Base-by-base conservation (phyloP, 345 rosid species). In the Boechera retrofracta region DNA sequence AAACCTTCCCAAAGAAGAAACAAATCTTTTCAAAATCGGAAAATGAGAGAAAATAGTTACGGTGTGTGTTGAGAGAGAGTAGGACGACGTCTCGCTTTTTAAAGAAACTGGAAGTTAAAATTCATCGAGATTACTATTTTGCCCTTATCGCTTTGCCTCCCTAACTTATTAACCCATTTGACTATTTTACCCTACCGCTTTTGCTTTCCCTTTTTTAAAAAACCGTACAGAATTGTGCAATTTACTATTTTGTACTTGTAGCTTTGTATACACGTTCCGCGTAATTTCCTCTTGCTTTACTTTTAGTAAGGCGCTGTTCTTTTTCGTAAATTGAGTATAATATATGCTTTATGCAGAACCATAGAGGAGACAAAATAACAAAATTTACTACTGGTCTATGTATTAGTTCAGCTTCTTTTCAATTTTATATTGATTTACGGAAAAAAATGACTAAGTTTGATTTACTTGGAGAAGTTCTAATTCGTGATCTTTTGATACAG, bases 1-100 rank as follows among this genome's bases (percentile, higher is more conserved):
- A 60, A 75, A 59, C 24, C 26, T 67, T 75, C 16, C 0, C 1
- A 5, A 31, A 29, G 79, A 38, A 75, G 67, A 18, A 67, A 67
- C 12, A 28, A 67, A 18, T 5, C 38, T 48, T 24, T 58, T 24
- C 41, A 58, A 16, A 48, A 26, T 4, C 8, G 21, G 18, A 47
- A 8, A n/a, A 16, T 10, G 47, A 42, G 47, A 47, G 52, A 47
- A 47, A n/a, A 47, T 47, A 21, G 52, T 47, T 47, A 47, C 52
- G n/a, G 7, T 47, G 52, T n/a, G 52, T 6, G 2, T 13, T 2
- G 6, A n/a, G 21, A 13, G 49, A 47, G 52, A 47, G 52, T 47
- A 18, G 49, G 41, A 8, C 13, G 48, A 44, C 7, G 48, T 47
- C 52, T n/a, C 3, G 8, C 21, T 47, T n/a, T 47, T 47, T 39